Evolutionary conservation across 2,329 filamentous ascomycete genomes (phyloP), one percentile per base, ranked within the genome.

Genomic region (Metarhizium album): DNA sequence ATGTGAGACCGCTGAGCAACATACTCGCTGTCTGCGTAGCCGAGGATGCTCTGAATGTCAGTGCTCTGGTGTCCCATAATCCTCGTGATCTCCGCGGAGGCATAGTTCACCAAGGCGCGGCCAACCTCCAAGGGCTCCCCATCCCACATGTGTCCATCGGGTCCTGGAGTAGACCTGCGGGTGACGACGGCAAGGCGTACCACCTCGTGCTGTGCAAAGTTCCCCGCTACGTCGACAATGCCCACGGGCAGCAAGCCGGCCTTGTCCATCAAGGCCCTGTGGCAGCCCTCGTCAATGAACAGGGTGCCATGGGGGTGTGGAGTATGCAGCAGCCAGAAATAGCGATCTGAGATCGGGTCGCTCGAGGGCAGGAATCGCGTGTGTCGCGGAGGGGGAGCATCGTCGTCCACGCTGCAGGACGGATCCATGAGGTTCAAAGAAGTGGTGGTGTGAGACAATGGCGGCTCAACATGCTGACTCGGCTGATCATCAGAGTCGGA

Each of bases 281-380:
- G 83, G 3, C 91, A 91, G 42, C 93, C 93, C n/a, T 80, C 73
- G 71, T 98, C 93, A 59, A 98, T 94, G 70, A 88, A 97, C 24
- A 98, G 65, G 2, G 86, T 95, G 14, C 93, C 93, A 61, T 95
- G 90, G 0, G 93, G 89, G 23, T 84, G 83, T 11, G 96, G 81
- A 9, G 91, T 93, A 68, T 98, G 89, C 0, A 97, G 77, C 46
- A 98, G 83, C 93, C 93, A 98, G 75, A 98, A 97, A 64, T 93
- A 90, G 54, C 91, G 85, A 65, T 96, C 93, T 51, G 89, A 83
- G 53, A 97, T 93, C 1, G 91, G 90, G 24, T 87, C 82, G 0
- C 79, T 74, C 9, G 89, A 89, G 0, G 90, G 89, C 13, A 95
- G 75, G 74, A 98, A 98, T 52, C 93, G 84, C 3, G 93, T 98